phyloP scores from a whole-genome alignment of 148 eudicot genomes.

The Dianthus caryophyllus region DNA sequence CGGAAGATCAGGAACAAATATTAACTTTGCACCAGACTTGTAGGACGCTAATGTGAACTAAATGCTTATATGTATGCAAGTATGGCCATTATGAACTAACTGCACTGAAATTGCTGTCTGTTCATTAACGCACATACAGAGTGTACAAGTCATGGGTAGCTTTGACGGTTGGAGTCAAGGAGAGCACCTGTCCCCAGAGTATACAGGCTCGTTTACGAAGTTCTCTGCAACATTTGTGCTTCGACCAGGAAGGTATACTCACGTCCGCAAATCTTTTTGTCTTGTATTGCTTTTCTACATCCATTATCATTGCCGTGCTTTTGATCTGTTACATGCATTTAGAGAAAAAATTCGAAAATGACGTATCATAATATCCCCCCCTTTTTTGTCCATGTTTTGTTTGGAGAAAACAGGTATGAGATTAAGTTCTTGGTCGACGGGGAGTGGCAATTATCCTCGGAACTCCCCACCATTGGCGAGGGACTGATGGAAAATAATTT shows the following conservation, averaged over 20 bases:
- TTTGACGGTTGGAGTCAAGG: conserved; percentile 98
- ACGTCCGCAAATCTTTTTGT: neutral
- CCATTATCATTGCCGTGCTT: too few species aligned
- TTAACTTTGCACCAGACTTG: too few species aligned
- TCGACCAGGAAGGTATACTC: conserved; percentile 78
- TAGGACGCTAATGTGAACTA: too few species aligned
- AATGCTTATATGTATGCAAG: too few species aligned
- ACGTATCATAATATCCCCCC: too few species aligned
- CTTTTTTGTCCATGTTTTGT: neutral
- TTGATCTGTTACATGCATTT: too few species aligned
- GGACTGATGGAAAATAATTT: conserved; percentile 72
- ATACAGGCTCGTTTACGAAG: conserved; percentile 61
- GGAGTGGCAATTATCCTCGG: conserved; percentile 77
- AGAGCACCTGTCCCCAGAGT: conserved; percentile 82
- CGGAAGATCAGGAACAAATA: too few species aligned
- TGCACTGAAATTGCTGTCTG: neutral
- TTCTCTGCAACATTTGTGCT: conserved; percentile 74
- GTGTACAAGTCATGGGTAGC: conserved; percentile 96
- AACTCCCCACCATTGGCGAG: conserved; percentile 70
- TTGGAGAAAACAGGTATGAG: conserved; percentile 35
- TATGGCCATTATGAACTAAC: too few species aligned
- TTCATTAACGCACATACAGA: conserved; percentile 40
- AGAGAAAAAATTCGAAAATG: too few species aligned
- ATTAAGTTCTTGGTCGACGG: conserved; percentile 93
- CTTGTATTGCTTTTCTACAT: neutral